Evolutionary conservation across 108 stramenopile genomes (phyloP).

Genomic region (Cyclostephanos tholiformis): DNA sequence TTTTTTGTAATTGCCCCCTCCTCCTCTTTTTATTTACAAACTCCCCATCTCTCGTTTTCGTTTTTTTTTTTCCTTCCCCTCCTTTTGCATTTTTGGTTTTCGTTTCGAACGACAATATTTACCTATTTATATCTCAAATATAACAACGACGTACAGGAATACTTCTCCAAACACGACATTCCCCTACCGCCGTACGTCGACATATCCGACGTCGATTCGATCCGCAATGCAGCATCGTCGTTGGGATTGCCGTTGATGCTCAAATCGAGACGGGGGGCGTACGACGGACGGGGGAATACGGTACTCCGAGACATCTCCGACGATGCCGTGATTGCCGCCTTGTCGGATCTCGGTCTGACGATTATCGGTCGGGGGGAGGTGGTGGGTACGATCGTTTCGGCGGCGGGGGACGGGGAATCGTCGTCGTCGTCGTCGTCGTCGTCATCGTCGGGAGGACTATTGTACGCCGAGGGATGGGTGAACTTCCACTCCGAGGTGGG

Average conservation of each 20-base stretch:
- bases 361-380: background rate
- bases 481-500: conserved; percentile 93
- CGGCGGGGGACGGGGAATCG: background rate
- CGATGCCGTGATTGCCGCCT: conserved; percentile 58
- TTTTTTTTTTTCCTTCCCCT: too few species aligned
- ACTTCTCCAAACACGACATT: conserved; percentile 73
- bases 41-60: too few species aligned
- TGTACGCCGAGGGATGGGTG: conserved; percentile 97
- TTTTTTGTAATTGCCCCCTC: background rate
- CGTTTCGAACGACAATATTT: too few species aligned
- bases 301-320: conserved; percentile 73
- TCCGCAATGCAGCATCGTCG: conserved; percentile 61
- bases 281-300: conserved; percentile 97
- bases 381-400: too few species aligned
- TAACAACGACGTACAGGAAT: conserved; percentile 51
- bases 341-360: conserved; percentile 59
- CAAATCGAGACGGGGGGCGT: conserved; percentile 92
- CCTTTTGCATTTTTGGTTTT: too few species aligned
- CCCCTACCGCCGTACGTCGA: conserved; percentile 73
- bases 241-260: conserved; percentile 96
- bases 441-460: background rate
- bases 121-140: too few species aligned
- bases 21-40: background rate
- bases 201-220: conserved; percentile 62
- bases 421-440: background rate